A percentile compares a stretch with the other conserved stretches of the same genome.
Evolutionary conservation across 2,329 filamentous ascomycete genomes (phyloP).

Genomic region (Aspergillus tanneri): DNA sequence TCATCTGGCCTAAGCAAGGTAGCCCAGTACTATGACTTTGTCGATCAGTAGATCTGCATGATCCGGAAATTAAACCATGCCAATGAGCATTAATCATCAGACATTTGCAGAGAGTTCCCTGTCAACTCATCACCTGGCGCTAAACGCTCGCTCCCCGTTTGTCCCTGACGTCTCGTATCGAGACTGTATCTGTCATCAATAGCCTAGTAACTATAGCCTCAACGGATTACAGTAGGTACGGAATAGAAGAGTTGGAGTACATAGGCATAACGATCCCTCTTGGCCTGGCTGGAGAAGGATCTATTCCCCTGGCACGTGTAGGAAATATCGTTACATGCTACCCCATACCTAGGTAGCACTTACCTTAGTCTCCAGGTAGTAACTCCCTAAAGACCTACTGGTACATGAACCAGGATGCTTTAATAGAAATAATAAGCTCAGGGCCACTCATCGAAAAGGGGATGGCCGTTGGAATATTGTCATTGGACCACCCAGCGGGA

Average conservation of each 20-base stretch:
- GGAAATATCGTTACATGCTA: background rate
- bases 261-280: background rate
- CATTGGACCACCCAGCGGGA: constrained; percentile 9
- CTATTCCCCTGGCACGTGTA: background rate
- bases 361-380: background rate
- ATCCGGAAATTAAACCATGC: constrained; percentile 12
- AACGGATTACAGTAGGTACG: no score
- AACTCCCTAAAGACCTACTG: no score
- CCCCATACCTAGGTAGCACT: background rate
- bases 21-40: no score
- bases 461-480: background rate
- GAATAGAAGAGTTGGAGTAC: background rate
- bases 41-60: constrained; percentile 13
- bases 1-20: no score
- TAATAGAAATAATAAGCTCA: constrained; percentile 5
- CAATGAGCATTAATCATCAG: background rate
- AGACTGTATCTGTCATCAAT: no score
- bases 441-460: constrained; percentile 17
- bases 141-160: background rate
- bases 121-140: background rate
- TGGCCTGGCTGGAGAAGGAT: background rate
- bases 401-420: constrained; percentile 2
- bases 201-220: no score
- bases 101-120: background rate
- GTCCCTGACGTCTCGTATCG: background rate